Evolutionary conservation across 2,329 filamentous ascomycete genomes (phyloP), one percentile per base, ranked within the genome.

Genomic region (Hysterium pulicare): DNA sequence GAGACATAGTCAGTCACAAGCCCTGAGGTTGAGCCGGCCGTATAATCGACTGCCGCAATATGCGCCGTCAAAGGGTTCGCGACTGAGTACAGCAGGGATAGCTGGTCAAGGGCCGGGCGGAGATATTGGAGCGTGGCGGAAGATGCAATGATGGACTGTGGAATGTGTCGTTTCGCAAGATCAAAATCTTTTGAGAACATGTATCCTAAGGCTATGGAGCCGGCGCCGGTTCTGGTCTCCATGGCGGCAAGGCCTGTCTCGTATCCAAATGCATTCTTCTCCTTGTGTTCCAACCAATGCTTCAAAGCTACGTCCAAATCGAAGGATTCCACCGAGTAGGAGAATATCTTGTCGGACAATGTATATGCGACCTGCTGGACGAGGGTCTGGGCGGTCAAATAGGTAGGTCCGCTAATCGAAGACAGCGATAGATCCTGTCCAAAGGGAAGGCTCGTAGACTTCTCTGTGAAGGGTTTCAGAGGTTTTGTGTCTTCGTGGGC

Each of bases 141-240:
- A 2, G 90, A 88, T 8, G 90, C 91, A 50, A 98, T 72, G 50
- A 98, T 83, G 13, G 88, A 84, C 76, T 98, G 93, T 2, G 93
- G 91, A 45, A 96, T 83, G 63, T 93, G 83, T 54, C 90, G 83
- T 77, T 93, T 96, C 73, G 80, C 82, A 59, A 95, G 70, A 66
- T 97, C 90, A 61, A 95, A 96, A 71, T 98, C 93, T 60, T 89
- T 88, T 47, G 90, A 96, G 77, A 97, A 98, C 66, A 97, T 87
- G 72, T 98, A 98, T 44, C 93, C 93, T 37, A 98, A 79, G 17
- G 93, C 90, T 62, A 97, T 86, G 51, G 87, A 83, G 42, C 91
- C 93, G 40, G 93, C 93, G 45, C 93, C 93, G 43, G 86, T 81
- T 41, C 93, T 81, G 33, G 90, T 94, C 74, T 98, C 86, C 61